Evolutionary conservation across 768 basidiomycete genomes (phyloP).

Genomic region (Boletus rufocinnamomeus): DNA sequence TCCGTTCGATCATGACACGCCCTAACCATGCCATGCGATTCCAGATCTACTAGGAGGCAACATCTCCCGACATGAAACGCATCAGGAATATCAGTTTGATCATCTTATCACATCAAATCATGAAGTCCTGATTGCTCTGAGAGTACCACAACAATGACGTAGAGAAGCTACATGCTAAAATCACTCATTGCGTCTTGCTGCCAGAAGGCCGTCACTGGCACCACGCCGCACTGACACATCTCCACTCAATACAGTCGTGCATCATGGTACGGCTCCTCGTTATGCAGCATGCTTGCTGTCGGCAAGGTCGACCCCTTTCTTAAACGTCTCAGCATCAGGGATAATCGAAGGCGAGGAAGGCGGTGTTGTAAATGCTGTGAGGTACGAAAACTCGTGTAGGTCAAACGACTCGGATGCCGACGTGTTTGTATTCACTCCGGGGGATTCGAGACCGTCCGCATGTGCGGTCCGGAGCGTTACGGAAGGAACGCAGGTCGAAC

Average conservation of each 20-base stretch:
- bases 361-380: constrained; percentile 35
- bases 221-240: constrained; percentile 9
- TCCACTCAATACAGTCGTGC: constrained; percentile 15
- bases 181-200: constrained; percentile 4
- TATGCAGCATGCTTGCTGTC: constrained; percentile 16
- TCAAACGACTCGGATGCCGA: constrained; percentile 24
- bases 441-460: constrained; percentile 12
- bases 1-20: constrained; percentile 21
- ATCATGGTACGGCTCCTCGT: constrained; percentile 8
- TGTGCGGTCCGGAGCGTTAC: constrained; percentile 9
- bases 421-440: constrained; percentile 11
- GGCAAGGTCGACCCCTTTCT: constrained; percentile 11
- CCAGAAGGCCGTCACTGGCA: neutral
- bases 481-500: constrained; percentile 14
- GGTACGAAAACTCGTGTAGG: constrained; percentile 34
- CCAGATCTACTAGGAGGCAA: constrained; percentile 4
- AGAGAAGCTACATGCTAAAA: constrained; percentile 20
- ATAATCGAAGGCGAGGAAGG: constrained; percentile 29
- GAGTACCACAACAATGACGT: constrained; percentile 10
- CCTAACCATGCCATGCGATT: constrained; percentile 19
- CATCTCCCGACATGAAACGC: neutral
- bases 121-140: constrained; percentile 19
- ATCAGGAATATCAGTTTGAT: constrained; percentile 1
- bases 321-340: constrained; percentile 9
- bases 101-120: constrained; percentile 31